A percentile compares a stretch with the other conserved stretches of the same genome.
These are phyloP conservation scores for Parietaria judaica DNA, from an alignment of 306 rosid genomes.

Conservation along the genomic window DNA sequence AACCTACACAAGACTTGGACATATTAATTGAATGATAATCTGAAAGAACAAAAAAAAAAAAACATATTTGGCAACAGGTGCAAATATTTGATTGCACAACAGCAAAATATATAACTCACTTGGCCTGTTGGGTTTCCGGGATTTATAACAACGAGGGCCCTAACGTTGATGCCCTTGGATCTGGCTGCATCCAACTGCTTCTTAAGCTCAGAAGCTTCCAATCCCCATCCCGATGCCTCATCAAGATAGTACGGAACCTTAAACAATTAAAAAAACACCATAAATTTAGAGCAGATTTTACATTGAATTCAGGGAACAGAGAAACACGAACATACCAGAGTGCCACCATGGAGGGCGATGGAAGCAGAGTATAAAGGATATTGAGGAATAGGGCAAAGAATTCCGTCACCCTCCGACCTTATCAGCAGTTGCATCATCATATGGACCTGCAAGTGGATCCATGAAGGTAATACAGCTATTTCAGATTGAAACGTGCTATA, in stretches of 20 bases:
- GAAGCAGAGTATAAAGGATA: constrained; percentile 93
- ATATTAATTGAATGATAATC: too few relatives aligned
- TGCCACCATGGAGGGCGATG: constrained; percentile 85
- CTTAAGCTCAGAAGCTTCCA: constrained; percentile 59
- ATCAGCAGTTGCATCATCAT: constrained; percentile 80
- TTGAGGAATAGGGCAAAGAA: constrained; percentile 90
- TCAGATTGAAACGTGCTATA: neutral
- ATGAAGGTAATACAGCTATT: constrained; percentile 5
- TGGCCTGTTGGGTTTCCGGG: constrained; percentile 99
- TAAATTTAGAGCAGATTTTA: neutral
- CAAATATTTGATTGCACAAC: constrained; percentile 2
- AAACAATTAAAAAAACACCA: constrained; percentile 8
- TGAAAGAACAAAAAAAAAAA: too few relatives aligned
- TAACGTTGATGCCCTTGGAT: constrained; percentile 68
- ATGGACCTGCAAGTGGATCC: constrained; percentile 57
- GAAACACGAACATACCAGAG: constrained; percentile 37
- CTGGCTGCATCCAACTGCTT: constrained; percentile 67
- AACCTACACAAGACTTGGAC: constrained; percentile 34
- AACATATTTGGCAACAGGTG: neutral
- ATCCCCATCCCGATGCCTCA: constrained; percentile 85
- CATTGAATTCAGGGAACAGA: neutral
- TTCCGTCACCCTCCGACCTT: constrained; percentile 70
- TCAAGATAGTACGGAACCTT: constrained; percentile 89
- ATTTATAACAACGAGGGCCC: constrained; percentile 92
- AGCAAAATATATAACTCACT: constrained; percentile 33